Percentiles rank a stretch among this genome's conserved stretches.
phyloP scores from a whole-genome alignment of 306 rosid genomes.

The Cicer arietinum region DNA sequence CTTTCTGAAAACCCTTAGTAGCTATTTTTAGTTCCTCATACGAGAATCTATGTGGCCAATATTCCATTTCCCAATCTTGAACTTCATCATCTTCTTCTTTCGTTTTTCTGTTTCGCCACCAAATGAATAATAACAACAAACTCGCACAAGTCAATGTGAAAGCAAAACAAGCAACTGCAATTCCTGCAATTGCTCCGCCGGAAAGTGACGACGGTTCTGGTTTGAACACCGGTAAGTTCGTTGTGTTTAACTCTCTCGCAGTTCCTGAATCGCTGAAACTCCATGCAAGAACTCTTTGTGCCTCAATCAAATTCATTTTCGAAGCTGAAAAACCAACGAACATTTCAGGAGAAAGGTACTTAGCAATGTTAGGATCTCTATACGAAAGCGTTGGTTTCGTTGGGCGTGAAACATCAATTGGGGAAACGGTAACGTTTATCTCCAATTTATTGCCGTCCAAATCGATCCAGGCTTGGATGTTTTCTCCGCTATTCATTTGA shows the following conservation, averaged over 20 bases:
- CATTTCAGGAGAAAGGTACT: slow-evolving; percentile 76
- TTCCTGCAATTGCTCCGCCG: slow-evolving; percentile 60
- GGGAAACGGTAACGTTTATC: slow-evolving; percentile 76
- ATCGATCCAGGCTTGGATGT: slow-evolving; percentile 82
- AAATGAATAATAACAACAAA: slow-evolving; percentile 38
- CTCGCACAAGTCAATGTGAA: slow-evolving; percentile 43
- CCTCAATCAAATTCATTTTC: slow-evolving; percentile 74
- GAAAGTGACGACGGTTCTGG: slow-evolving; percentile 53
- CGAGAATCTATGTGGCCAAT: slow-evolving; percentile 91
- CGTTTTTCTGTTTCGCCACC: slow-evolving; percentile 55
- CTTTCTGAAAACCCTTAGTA: slow-evolving; percentile 58
- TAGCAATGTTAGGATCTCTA: slow-evolving; percentile 51
- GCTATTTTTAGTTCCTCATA: slow-evolving; percentile 70
- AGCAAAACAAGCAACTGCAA: slow-evolving; percentile 51
- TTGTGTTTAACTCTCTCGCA: slow-evolving; percentile 65
- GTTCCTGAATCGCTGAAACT: slow-evolving; percentile 74
- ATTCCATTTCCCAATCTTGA: slow-evolving; percentile 90
- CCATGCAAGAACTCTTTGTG: slow-evolving; percentile 86
- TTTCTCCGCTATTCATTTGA: slow-evolving; percentile 67
- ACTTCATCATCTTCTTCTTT: slow-evolving; percentile 66
- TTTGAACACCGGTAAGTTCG: slow-evolving; percentile 64
- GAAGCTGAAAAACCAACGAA: slow-evolving; percentile 90
- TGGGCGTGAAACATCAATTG: slow-evolving; percentile 63
- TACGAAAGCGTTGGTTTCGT: slow-evolving; percentile 60
- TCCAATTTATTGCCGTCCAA: slow-evolving; percentile 58